Conservation (phyloP, 495 filamentous ascomycete genomes). For the Cudoniella acicularis region DNA sequence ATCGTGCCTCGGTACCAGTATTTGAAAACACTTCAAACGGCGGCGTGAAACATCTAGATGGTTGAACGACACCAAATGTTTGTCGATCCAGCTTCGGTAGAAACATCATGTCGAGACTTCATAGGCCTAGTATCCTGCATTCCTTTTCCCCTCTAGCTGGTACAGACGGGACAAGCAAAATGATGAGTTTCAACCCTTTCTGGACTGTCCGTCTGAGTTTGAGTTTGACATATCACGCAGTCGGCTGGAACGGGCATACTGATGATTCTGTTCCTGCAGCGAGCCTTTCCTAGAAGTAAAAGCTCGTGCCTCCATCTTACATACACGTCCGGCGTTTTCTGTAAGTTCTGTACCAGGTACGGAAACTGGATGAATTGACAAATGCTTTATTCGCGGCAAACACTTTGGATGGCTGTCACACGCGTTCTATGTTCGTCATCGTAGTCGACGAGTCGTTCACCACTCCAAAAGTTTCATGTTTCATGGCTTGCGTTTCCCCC, state of each 20-base stretch:
- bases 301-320: background rate
- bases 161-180: background rate
- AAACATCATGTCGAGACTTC: background rate
- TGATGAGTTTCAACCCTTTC: background rate
- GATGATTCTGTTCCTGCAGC: slow-evolving; percentile 20
- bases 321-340: background rate
- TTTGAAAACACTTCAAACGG: background rate
- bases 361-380: background rate
- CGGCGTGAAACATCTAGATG: background rate
- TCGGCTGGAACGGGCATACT: background rate
- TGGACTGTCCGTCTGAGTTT: no score
- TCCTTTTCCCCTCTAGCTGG: background rate
- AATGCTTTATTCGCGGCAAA: slow-evolving; percentile 7
- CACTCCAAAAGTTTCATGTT: slow-evolving; percentile 14
- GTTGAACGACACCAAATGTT: background rate
- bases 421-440: slow-evolving; percentile 10
- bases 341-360: background rate
- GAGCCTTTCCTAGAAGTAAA: slow-evolving; percentile 1
- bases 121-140: background rate
- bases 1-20: background rate
- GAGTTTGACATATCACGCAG: background rate
- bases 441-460: background rate
- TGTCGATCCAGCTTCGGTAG: no score
- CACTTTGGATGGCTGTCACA: background rate
- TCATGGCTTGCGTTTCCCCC: slow-evolving; percentile 12